Base-by-base conservation (phyloP, 2,329 filamentous ascomycete genomes). In the Apiospora arundinis region DNA sequence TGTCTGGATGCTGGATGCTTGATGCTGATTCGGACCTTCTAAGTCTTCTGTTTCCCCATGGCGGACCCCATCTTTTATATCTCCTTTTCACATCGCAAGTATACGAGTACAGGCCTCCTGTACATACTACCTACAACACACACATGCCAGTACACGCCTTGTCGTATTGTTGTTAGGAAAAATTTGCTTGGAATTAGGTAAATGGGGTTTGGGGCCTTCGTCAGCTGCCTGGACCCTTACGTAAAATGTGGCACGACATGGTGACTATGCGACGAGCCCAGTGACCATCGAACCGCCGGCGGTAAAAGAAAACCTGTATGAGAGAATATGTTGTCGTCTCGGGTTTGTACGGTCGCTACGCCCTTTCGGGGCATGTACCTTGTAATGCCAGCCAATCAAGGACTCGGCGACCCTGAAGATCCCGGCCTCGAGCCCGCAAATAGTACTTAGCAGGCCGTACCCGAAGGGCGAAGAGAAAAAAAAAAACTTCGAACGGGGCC, bases 21-120 rank as follows among this genome's bases (percentile, higher is more conserved):
- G 56, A 63, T 63, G 56, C 28, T 63, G 56, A 63, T 63, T 63
- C 56, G 56, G 56, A 63, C 32, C 56, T 63, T 40, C 56, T 63
- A 40, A 63, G 37, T n/a, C 9, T 1, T 23, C 32, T 12, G 7
- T 63, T 40, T 63, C 56, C 56, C 32, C 56, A 63, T 63, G 56
- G 56, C 56, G 56, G 37, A 40, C 8, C 28, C 56, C 56, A 40
- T 63, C 28, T 63, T 63, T 21, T 63, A 63, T 60, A 60, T 60
- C 18, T 63, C 56, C 32, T 16, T 14, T 40, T 40, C 18, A 16
- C 52, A 28, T 28, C 23, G 23, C 49, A 28, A 60, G 18, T 32
- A 8, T 18, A 21, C 25, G 49, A 18, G 40, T 32, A 32, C 32
- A 32, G 32, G 32, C 32, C 32, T 32, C 32, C 32, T 32, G 6